A percentile compares a stretch with the other conserved stretches of the same genome.
phyloP scores from a whole-genome alignment of 805 yeast species.

The Candida glaebosa region DNA sequence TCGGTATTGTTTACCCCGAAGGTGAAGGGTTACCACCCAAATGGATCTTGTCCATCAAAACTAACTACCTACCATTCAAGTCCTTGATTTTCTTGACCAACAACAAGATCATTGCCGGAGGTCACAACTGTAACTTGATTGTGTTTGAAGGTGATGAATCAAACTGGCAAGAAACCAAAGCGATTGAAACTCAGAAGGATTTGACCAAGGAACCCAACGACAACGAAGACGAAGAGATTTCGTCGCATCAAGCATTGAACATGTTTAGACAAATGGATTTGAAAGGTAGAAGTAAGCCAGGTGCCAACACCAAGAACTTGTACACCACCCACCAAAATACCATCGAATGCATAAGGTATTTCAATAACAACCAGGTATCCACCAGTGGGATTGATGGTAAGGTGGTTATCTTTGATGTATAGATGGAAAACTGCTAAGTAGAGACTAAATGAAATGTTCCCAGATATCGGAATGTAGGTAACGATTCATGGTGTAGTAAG shows the following conservation, averaged over 20 bases:
- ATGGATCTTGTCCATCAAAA: slow-evolving; percentile 55
- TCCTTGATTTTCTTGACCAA: slow-evolving; percentile 69
- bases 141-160: slow-evolving; percentile 68
- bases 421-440: slow-evolving; percentile 4
- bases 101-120: slow-evolving; percentile 75
- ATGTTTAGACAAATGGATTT: slow-evolving; percentile 95
- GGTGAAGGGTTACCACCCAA: slow-evolving; percentile 63
- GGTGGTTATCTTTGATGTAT: slow-evolving; percentile 63
- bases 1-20: slow-evolving; percentile 74
- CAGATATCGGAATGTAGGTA: too few relatives aligned
- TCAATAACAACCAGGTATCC: slow-evolving; percentile 46
- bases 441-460: too few relatives aligned
- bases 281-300: slow-evolving; percentile 69
- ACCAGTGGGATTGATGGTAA: slow-evolving; percentile 89
- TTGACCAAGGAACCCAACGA: slow-evolving; percentile 37
- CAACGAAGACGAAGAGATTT: slow-evolving; percentile 51
- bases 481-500: too few relatives aligned
- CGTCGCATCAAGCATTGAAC: slow-evolving; percentile 76
- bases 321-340: slow-evolving; percentile 90
- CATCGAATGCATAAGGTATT: slow-evolving; percentile 60
- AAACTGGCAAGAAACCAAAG: slow-evolving; percentile 60
- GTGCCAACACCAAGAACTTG: slow-evolving; percentile 33
- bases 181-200: slow-evolving; percentile 50
- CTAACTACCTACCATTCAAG: slow-evolving; percentile 76
- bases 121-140: slow-evolving; percentile 88